Percentiles rank a stretch among this genome's conserved stretches.
These are phyloP conservation scores for Cystobasidium slooffiae DNA, from an alignment of 1,284 basidiomycete species.

Conservation along the genomic window DNA sequence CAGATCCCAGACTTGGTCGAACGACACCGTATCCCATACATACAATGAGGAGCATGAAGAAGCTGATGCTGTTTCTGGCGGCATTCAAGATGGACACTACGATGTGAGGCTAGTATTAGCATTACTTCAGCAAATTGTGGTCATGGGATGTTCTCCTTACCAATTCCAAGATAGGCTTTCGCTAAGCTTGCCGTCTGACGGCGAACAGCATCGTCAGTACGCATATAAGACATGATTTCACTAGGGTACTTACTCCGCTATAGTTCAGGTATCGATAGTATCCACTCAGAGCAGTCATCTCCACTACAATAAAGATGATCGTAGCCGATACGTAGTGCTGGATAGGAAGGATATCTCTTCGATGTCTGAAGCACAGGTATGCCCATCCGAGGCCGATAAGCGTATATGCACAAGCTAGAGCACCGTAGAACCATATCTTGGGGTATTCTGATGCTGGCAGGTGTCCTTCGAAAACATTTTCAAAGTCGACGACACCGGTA, in stretches of 20 bases:
- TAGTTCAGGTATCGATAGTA: slow-evolving; percentile 90
- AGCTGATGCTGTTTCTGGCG: slow-evolving; percentile 87
- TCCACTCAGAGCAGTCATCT: slow-evolving; percentile 88
- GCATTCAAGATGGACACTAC: slow-evolving; percentile 87
- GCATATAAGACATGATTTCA: slow-evolving; percentile 9
- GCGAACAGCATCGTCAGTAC: slow-evolving; percentile 12
- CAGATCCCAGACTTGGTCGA: slow-evolving; percentile 68
- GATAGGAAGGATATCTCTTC: slow-evolving; percentile 80
- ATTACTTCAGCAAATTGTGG: background rate
- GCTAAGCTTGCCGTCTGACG: slow-evolving; percentile 49
- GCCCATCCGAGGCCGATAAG: slow-evolving; percentile 75
- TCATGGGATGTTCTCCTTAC: slow-evolving; percentile 59
- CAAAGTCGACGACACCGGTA: slow-evolving; percentile 79
- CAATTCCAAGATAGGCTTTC: slow-evolving; percentile 69
- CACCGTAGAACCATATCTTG: slow-evolving; percentile 93
- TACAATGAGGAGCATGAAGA: slow-evolving; percentile 93
- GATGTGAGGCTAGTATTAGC: background rate
- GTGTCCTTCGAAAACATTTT: slow-evolving; percentile 85
- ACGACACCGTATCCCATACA: slow-evolving; percentile 54
- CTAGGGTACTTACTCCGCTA: slow-evolving; percentile 68
- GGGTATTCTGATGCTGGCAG: slow-evolving; percentile 93
- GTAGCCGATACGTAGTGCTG: slow-evolving; percentile 94
- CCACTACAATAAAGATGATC: slow-evolving; percentile 83
- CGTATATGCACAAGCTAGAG: slow-evolving; percentile 77
- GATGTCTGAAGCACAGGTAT: slow-evolving; percentile 79